phyloP scores from a whole-genome alignment of 208 protist species.

The Crithidia thermophila region DNA sequence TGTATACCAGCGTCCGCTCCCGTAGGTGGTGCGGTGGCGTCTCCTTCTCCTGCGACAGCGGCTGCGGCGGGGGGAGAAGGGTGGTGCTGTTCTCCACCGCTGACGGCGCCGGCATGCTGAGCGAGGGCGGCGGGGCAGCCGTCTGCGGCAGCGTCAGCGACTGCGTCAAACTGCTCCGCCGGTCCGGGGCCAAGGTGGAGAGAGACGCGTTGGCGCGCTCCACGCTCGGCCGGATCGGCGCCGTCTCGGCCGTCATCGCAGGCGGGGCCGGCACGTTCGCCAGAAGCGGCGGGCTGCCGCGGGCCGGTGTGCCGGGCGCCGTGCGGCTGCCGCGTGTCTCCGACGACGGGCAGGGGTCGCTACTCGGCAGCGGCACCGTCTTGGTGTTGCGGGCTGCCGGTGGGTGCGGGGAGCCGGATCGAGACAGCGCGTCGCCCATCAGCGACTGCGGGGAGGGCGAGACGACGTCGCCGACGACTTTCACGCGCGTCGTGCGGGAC shows the following conservation, averaged over 20 bases:
- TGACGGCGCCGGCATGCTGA: too few species aligned
- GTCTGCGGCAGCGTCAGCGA: not conserved
- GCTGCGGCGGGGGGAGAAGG: too few species aligned
- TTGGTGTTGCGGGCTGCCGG: too few species aligned
- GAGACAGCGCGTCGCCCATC: not conserved
- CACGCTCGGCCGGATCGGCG: too few species aligned
- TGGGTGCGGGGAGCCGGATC: not conserved
- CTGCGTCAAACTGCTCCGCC: constrained; percentile 1
- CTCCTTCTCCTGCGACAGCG: not conserved
- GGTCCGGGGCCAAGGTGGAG: too few species aligned
- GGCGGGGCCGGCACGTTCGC: not conserved
- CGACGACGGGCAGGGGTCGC: too few species aligned
- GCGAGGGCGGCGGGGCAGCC: too few species aligned
- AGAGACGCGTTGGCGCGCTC: too few species aligned
- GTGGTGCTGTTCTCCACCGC: too few species aligned
- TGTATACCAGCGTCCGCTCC: not conserved
- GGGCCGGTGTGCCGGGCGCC: not conserved
- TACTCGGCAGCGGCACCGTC: too few species aligned
- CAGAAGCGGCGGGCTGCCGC: not conserved
- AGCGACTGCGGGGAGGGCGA: not conserved
- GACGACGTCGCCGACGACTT: not conserved
- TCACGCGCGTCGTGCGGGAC: not conserved
- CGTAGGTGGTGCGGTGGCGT: not conserved
- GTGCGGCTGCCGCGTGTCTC: not conserved
- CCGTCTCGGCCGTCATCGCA: not conserved